Conservation (phyloP, 352 stramenopile genomes). For the Phytophthora litchii region DNA sequence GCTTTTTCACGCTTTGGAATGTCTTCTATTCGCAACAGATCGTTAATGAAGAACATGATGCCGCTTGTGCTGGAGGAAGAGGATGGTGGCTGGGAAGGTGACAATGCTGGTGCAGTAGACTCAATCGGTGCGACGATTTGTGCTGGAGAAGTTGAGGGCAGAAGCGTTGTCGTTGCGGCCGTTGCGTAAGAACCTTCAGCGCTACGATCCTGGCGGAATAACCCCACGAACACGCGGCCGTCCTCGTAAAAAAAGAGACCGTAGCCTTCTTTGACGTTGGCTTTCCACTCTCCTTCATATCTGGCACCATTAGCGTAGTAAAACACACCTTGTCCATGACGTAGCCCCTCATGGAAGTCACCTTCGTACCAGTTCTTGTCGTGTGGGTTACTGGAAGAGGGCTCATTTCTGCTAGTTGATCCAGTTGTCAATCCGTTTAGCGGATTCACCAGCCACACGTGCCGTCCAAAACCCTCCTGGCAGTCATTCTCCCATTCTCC, state of each 20-base stretch:
- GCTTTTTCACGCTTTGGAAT: slow-evolving; percentile 41
- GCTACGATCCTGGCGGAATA: slow-evolving; percentile 55
- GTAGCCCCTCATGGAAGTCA: slow-evolving; percentile 67
- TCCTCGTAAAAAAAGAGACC: slow-evolving; percentile 81
- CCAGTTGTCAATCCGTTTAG: slow-evolving; percentile 1
- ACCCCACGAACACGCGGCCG: slow-evolving; percentile 56
- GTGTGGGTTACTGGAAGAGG: slow-evolving; percentile 19
- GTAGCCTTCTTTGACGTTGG: slow-evolving; percentile 79
- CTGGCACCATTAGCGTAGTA: slow-evolving; percentile 87
- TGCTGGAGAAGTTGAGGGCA: neutral
- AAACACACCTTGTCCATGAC: slow-evolving; percentile 75
- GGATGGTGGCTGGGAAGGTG: slow-evolving; percentile 8
- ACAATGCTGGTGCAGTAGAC: slow-evolving; percentile 1
- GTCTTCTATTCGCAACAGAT: slow-evolving; percentile 40
- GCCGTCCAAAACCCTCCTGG: slow-evolving; percentile 78
- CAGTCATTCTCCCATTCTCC: slow-evolving; percentile 76
- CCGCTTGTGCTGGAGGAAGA: slow-evolving; percentile 18
- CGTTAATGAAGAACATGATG: slow-evolving; percentile 64
- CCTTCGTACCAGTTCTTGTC: slow-evolving; percentile 89
- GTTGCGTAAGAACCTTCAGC: slow-evolving; percentile 37
- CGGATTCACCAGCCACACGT: slow-evolving; percentile 67
- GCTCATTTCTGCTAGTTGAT: slow-evolving; percentile 11
- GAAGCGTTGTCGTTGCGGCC: slow-evolving; percentile 10
- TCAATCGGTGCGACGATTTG: slow-evolving; percentile 4
- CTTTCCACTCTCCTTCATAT: slow-evolving; percentile 85